Conservation (phyloP, 129 eudicot genomes). For the Flaveria sonorensis region DNA sequence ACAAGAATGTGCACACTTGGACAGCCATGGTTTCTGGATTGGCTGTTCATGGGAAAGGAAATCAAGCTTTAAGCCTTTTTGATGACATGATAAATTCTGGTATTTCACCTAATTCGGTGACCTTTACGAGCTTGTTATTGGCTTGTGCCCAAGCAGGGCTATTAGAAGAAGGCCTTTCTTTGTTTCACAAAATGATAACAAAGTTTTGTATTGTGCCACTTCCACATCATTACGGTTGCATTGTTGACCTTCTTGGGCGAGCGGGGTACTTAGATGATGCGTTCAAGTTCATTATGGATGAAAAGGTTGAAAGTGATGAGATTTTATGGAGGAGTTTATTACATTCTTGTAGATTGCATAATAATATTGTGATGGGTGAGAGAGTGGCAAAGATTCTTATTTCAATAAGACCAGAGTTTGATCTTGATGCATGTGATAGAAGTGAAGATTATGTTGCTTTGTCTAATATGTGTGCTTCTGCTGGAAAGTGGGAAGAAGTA, state of each 20-base stretch:
- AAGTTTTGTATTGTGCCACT: conserved; percentile 39
- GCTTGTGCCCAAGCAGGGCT: conserved; percentile 61
- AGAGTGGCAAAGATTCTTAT: conserved; percentile 48
- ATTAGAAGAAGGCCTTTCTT: conserved; percentile 45
- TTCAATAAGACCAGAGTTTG: background rate
- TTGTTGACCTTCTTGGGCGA: conserved; percentile 53
- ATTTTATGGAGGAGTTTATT: conserved; percentile 56
- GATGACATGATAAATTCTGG: conserved; percentile 34
- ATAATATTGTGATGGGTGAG: conserved; percentile 53
- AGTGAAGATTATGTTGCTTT: conserved; percentile 55
- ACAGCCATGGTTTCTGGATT: conserved; percentile 56
- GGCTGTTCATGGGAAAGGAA: conserved; percentile 59
- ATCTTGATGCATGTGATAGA: conserved; percentile 14
- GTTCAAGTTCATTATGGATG: conserved; percentile 37
- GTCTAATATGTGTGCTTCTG: conserved; percentile 54
- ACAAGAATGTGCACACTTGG: conserved; percentile 52
- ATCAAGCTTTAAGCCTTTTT: conserved; percentile 40
- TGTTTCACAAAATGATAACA: conserved; percentile 42
- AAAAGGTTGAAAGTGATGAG: conserved; percentile 37
- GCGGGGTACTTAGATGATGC: conserved; percentile 49
- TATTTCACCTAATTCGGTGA: conserved; percentile 46
- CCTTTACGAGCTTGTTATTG: conserved; percentile 51
- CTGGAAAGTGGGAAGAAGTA: conserved; percentile 56
- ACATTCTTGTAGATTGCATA: conserved; percentile 46
- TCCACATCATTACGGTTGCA: conserved; percentile 47